phyloP scores from a whole-genome alignment of 2,329 filamentous ascomycete species.

The Aspergillus aculeatus region DNA sequence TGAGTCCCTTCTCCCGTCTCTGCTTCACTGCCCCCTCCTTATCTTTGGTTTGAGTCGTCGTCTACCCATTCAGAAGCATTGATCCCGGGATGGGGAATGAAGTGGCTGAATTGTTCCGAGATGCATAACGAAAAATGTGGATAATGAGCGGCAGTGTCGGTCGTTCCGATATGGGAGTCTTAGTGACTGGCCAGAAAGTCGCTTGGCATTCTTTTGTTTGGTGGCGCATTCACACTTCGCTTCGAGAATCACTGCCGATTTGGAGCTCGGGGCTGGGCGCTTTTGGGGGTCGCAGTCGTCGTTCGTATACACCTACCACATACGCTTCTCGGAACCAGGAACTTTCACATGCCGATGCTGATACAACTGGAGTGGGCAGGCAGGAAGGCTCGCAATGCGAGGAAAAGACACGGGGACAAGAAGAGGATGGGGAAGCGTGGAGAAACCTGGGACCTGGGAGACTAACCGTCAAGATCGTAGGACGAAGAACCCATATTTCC shows the following conservation, averaged over 20 bases:
- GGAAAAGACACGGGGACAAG: slow-evolving; percentile 15
- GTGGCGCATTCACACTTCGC: neutral
- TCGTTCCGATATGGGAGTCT: neutral
- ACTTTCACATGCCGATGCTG: neutral
- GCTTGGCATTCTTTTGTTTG: neutral
- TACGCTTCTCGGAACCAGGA: neutral
- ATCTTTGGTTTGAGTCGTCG: neutral
- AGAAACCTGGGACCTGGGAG: slow-evolving; percentile 15
- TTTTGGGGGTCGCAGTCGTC: neutral
- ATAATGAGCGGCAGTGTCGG: slow-evolving; percentile 2
- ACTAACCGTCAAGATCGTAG: slow-evolving; percentile 42
- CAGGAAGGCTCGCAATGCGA: neutral
- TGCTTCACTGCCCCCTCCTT: neutral
- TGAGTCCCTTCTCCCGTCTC: neutral
- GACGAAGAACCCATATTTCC: slow-evolving; percentile 36
- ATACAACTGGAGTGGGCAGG: neutral
- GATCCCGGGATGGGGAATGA: slow-evolving; percentile 9
- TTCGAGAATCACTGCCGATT: neutral
- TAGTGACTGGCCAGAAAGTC: neutral
- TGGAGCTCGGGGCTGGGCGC: neutral
- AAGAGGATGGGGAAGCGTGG: slow-evolving; percentile 6
- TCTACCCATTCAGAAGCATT: slow-evolving; percentile 5
- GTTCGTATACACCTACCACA: neutral
- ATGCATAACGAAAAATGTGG: slow-evolving; percentile 11
- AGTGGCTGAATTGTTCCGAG: slow-evolving; percentile 12